Evolutionary conservation across 192 early-diverging fungal genomes (phyloP), one percentile per base, ranked within the genome.

Genomic region (Coemansia sp.): DNA sequence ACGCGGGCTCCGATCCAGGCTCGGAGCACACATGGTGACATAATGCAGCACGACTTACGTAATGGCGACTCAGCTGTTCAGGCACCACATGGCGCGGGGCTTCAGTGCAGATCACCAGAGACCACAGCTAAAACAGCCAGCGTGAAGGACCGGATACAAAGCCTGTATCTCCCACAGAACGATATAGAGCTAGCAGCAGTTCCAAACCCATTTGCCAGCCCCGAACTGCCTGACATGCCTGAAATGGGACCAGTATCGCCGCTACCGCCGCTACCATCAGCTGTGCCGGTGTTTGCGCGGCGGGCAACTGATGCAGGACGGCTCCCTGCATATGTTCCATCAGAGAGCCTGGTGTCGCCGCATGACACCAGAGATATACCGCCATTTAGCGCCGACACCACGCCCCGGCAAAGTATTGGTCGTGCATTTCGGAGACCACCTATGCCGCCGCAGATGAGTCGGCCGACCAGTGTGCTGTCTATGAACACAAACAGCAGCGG

Each of bases 141-240:
- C 57, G 67, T 73, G 23, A 71, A 59, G 50, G 62, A 68, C 55
- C 70, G 76, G 49, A 66, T 78, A 49, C 70, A 68, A 15, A 69
- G 67, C 35, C 62, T 78, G 27, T 51, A 53, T n/a, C 57, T 45
- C 27, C 29, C 54, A 2, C 62, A 56, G 8, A 6, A 21, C 48
- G 54, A 47, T n/a, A 17, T 47, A 32, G 21, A 15, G 12, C 22
- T 23, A 22, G 47, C 51, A 21, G 57, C 50, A 19, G 24, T 3
- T 0, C 53, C 53, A 1, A 78, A 79, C 24, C 76, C 76, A 10
- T 79, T 79, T 79, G 70, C 76, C 52, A 79, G 76, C 64, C 76
- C 76, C 9, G 71, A 79, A 41, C 67, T 79, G 25, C 21, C 63
- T 1, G 54, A 58, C 11, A 24, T 7, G 6, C 17, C n/a, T 1